These are phyloP conservation scores for Lycium barbarum DNA, from an alignment of 257 asterid species.

Conservation along the genomic window DNA sequence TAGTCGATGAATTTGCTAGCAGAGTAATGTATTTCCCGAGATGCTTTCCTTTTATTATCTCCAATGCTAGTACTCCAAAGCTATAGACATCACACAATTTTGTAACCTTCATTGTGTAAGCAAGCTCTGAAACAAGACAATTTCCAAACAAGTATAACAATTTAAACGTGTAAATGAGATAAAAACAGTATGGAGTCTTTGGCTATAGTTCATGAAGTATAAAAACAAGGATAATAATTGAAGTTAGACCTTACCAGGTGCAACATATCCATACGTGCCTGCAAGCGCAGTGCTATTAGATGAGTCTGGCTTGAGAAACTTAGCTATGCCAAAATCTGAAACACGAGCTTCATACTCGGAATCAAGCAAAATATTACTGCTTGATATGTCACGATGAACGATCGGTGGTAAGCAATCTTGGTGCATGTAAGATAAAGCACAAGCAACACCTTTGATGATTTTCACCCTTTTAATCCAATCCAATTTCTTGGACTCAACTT, in stretches of 20 bases:
- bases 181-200: background rate
- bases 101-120: constrained; percentile 26
- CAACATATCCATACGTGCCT: no score
- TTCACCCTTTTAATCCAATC: background rate
- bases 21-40: background rate
- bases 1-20: background rate
- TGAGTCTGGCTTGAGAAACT: background rate
- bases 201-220: background rate
- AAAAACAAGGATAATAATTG: background rate
- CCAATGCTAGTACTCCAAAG: constrained; percentile 28
- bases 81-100: constrained; percentile 29
- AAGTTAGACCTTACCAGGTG: background rate
- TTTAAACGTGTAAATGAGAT: background rate
- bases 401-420: background rate
- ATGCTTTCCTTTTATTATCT: constrained; percentile 28
- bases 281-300: no score
- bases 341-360: constrained; percentile 4
- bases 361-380: background rate
- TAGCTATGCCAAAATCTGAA: background rate
- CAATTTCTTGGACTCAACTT: background rate
- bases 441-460: background rate
- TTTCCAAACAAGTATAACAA: background rate
- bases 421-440: constrained; percentile 15
- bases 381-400: constrained; percentile 20
- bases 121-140: constrained; percentile 9